These are phyloP conservation scores for Mycosphaerella sp. DNA, from an alignment of 2,329 filamentous ascomycete genomes.

Conservation along the genomic window DNA sequence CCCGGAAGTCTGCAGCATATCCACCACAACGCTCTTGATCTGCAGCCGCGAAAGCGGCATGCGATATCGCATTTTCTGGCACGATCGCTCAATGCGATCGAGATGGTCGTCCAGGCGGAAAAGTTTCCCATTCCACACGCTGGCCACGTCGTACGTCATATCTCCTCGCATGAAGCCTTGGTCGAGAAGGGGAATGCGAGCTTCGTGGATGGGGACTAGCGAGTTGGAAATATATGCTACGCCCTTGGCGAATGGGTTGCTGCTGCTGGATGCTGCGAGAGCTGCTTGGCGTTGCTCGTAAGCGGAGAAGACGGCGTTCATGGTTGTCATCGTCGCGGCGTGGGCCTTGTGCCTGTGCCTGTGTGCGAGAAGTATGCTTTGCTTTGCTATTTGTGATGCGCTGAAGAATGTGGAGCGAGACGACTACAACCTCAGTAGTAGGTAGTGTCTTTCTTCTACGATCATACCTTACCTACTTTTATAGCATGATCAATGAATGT, in stretches of 20 bases:
- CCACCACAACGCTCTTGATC: slow-evolving; percentile 32
- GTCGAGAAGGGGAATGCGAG: slow-evolving; percentile 47
- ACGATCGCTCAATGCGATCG: slow-evolving; percentile 41
- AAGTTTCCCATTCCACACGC: slow-evolving; percentile 50
- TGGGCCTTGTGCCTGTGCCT: too few species aligned
- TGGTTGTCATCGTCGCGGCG: slow-evolving; percentile 46
- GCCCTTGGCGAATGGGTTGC: slow-evolving; percentile 40
- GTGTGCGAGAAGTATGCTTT: too few species aligned
- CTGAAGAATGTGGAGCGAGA: too few species aligned
- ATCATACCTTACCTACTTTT: too few species aligned
- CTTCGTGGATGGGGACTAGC: slow-evolving; percentile 41
- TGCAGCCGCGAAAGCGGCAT: slow-evolving; percentile 38
- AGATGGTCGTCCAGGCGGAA: slow-evolving; percentile 49
- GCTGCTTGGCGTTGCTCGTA: slow-evolving; percentile 33
- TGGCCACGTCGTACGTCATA: slow-evolving; percentile 48
- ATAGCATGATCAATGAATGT: too few species aligned
- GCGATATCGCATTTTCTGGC: slow-evolving; percentile 42
- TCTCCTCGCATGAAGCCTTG: slow-evolving; percentile 51
- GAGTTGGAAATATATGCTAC: slow-evolving; percentile 46
- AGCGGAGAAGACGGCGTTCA: slow-evolving; percentile 40
- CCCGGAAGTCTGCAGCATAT: slow-evolving; percentile 44
- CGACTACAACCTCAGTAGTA: too few species aligned
- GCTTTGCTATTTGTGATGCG: too few species aligned
- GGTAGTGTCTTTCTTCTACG: too few species aligned
- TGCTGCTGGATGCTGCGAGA: slow-evolving; percentile 31